These are phyloP conservation scores for Hypericum perforatum DNA, from an alignment of 345 rosid genomes.

Conservation along the genomic window DNA sequence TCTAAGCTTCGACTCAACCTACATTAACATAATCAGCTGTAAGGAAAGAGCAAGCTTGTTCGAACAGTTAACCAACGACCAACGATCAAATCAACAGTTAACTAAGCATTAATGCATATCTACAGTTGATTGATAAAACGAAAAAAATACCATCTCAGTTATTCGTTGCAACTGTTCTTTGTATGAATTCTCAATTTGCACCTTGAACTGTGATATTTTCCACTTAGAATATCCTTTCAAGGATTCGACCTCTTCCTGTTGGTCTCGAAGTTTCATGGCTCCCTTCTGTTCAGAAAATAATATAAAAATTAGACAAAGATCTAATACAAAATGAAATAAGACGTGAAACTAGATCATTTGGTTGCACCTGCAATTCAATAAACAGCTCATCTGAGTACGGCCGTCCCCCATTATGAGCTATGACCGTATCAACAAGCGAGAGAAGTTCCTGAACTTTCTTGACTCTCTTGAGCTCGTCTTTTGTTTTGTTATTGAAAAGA, in stretches of 20 bases:
- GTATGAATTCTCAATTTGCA: constrained; percentile 47
- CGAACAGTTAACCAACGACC: not conserved
- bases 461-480: constrained; percentile 38
- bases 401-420: constrained; percentile 48
- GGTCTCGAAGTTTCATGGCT: constrained; percentile 56
- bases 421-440: constrained; percentile 43
- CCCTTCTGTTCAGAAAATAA: constrained; percentile 39
- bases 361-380: constrained; percentile 49
- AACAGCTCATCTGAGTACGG: constrained; percentile 74
- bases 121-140: not conserved
- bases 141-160: constrained; percentile 46
- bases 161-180: constrained; percentile 57
- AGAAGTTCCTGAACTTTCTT: constrained; percentile 59
- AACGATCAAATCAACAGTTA: not conserved
- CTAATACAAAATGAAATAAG: not conserved
- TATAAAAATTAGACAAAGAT: not conserved
- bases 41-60: not conserved
- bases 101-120: not conserved
- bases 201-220: constrained; percentile 50
- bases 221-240: constrained; percentile 44
- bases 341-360: not conserved
- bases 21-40: not conserved
- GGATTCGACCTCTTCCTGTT: constrained; percentile 50
- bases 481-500: constrained; percentile 80
- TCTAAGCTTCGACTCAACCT: constrained; percentile 77